A percentile compares a stretch with the other conserved stretches of the same genome.
phyloP scores from a whole-genome alignment of 306 rosid genomes.

The Calophaca sinica region DNA sequence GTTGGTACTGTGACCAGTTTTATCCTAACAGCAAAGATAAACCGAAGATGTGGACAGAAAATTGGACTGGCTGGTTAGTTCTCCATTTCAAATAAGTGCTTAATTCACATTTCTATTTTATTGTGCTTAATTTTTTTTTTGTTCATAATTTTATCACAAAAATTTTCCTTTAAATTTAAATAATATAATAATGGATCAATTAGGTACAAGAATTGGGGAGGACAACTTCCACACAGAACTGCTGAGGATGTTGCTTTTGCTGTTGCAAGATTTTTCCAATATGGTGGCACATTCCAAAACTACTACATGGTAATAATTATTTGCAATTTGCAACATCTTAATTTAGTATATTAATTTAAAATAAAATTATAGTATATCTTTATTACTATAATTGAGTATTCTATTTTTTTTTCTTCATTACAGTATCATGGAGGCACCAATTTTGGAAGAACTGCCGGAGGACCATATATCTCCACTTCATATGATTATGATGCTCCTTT shows the following conservation, averaged over 20 bases:
- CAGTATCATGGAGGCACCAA: constrained; percentile 60
- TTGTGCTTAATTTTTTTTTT: too few relatives aligned
- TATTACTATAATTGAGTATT: neutral
- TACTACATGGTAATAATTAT: constrained; percentile 51
- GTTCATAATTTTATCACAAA: too few relatives aligned
- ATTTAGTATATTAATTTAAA: neutral
- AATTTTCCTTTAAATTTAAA: neutral
- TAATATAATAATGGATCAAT: neutral
- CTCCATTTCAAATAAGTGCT: neutral
- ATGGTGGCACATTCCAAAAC: constrained; percentile 51
- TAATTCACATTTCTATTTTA: neutral
- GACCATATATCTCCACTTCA: constrained; percentile 55
- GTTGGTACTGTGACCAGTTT: constrained; percentile 45
- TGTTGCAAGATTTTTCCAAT: constrained; percentile 52
- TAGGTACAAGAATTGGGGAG: constrained; percentile 57
- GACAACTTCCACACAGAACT: constrained; percentile 45
- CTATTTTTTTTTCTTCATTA: neutral
- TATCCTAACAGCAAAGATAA: constrained; percentile 1
- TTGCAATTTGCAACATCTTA: neutral
- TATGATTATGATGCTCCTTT: constrained; percentile 60
- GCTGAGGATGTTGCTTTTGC: constrained; percentile 57
- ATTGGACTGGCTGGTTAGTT: constrained; percentile 46
- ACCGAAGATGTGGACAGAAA: constrained; percentile 44
- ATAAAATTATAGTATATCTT: neutral
- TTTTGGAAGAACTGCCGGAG: constrained; percentile 6